Conservation (phyloP, 2,329 filamentous ascomycete species). For the Arachnopeziza araneosa region DNA sequence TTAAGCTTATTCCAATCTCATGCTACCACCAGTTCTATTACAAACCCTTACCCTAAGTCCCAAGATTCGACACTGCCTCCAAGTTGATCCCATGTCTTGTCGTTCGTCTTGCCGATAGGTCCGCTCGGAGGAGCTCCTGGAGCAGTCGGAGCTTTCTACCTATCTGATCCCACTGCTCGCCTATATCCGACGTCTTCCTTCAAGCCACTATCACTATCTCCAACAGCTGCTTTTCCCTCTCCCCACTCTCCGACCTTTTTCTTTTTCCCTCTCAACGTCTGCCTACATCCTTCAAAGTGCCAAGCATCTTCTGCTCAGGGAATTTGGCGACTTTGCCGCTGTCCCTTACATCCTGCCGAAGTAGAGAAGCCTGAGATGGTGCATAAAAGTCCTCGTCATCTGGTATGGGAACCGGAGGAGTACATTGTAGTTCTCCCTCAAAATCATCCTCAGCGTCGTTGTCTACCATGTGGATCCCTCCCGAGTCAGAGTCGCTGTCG, state of each 20-base stretch:
- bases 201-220: background rate
- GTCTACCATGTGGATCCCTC: slow-evolving; percentile 20
- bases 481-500: slow-evolving; percentile 11
- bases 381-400: slow-evolving; percentile 9
- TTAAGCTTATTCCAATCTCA: too few species aligned
- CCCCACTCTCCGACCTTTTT: background rate
- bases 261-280: background rate
- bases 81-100: background rate
- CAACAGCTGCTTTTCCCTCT: background rate
- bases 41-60: too few species aligned
- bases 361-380: slow-evolving; percentile 6
- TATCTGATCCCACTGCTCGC: background rate
- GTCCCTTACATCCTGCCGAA: slow-evolving; percentile 11
- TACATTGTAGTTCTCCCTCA: too few species aligned
- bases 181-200: background rate
- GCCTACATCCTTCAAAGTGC: background rate
- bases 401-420: background rate
- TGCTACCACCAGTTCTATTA: too few species aligned
- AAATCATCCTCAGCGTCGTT: slow-evolving; percentile 16
- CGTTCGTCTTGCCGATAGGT: background rate
- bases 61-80: background rate
- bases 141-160: background rate
- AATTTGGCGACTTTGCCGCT: slow-evolving; percentile 3
- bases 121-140: background rate
- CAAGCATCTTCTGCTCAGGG: slow-evolving; percentile 16